Percentiles rank a stretch among this genome's conserved stretches.
phyloP scores from a whole-genome alignment of 352 stramenopile genomes.

The Globisporangium viniferum region DNA sequence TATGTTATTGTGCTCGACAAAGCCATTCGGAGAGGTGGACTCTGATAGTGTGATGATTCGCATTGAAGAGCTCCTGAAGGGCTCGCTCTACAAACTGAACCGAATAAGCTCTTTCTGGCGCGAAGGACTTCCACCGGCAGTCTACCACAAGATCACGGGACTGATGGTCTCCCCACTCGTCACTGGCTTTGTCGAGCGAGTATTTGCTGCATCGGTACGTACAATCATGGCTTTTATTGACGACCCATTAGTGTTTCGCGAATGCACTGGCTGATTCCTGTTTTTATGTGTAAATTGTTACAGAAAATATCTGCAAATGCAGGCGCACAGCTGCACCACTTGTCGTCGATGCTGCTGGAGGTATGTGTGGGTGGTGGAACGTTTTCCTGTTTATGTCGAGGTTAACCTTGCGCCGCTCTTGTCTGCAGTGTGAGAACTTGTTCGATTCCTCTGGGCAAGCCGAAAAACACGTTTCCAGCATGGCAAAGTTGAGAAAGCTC shows the following conservation, averaged over 20 bases:
- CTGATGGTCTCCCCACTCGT: conserved; percentile 56
- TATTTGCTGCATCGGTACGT: conserved; percentile 48
- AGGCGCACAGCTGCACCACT: conserved; percentile 39
- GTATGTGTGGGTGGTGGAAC: conserved; percentile 18
- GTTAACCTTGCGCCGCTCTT: neutral
- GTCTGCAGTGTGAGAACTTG: conserved; percentile 32
- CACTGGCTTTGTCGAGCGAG: conserved; percentile 44
- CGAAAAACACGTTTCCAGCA: conserved; percentile 43
- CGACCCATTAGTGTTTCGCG: neutral
- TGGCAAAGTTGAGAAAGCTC: conserved; percentile 53
- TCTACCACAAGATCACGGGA: conserved; percentile 58
- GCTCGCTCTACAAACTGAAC: conserved; percentile 62
- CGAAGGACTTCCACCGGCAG: conserved; percentile 43
- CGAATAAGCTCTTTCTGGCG: conserved; percentile 56
- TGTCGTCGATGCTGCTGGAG: conserved; percentile 49
- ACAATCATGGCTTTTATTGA: neutral
- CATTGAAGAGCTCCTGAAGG: conserved; percentile 59
- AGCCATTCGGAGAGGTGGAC: conserved; percentile 44
- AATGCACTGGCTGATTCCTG: neutral
- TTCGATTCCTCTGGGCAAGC: conserved; percentile 54
- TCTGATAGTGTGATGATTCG: conserved; percentile 29
- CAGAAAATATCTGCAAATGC: conserved; percentile 51
- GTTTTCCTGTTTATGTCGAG: no score
- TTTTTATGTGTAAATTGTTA: neutral
- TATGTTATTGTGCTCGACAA: neutral